These are phyloP conservation scores for Neurospora sp. DNA, from an alignment of 495 filamentous ascomycete genomes.

Conservation along the genomic window DNA sequence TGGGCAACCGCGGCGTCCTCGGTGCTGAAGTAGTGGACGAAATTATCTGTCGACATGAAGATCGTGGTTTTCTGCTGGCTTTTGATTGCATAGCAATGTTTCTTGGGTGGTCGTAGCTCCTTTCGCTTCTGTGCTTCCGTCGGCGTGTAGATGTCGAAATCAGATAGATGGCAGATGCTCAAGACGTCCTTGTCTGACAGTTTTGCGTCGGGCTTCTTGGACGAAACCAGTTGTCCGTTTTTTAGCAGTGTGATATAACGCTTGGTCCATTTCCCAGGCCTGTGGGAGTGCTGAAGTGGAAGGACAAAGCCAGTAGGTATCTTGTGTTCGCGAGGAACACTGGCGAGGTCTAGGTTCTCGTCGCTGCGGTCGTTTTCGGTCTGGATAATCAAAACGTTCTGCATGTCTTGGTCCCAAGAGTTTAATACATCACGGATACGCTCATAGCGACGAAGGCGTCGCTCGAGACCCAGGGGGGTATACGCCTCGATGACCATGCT, in stretches of 20 bases:
- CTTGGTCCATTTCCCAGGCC: constrained; percentile 77
- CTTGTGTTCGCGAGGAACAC: constrained; percentile 49
- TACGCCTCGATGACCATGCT: constrained; percentile 71
- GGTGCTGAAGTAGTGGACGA: constrained; percentile 83
- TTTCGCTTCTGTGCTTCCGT: constrained; percentile 50
- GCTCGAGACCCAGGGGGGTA: constrained; percentile 64
- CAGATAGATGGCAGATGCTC: constrained; percentile 77
- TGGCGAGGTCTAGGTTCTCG: constrained; percentile 36
- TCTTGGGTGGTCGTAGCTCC: constrained; percentile 65
- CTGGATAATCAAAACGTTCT: constrained; percentile 55
- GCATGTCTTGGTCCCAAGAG: constrained; percentile 74
- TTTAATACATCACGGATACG: constrained; percentile 80
- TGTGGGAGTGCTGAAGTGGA: constrained; percentile 70
- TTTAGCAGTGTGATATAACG: constrained; percentile 62
- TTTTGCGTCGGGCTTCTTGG: constrained; percentile 54
- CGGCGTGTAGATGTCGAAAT: constrained; percentile 85
- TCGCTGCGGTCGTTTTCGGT: constrained; percentile 25
- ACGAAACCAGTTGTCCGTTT: constrained; percentile 64
- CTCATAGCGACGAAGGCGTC: constrained; percentile 80
- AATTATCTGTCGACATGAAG: constrained; percentile 74
- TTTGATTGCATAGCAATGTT: constrained; percentile 78
- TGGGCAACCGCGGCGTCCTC: constrained; percentile 57
- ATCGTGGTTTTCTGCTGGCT: constrained; percentile 85
- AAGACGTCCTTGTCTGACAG: constrained; percentile 49
- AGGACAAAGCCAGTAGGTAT: constrained; percentile 46